Conservation (phyloP, 2,329 filamentous ascomycete genomes). For the Aspergillus arachidicola region DNA sequence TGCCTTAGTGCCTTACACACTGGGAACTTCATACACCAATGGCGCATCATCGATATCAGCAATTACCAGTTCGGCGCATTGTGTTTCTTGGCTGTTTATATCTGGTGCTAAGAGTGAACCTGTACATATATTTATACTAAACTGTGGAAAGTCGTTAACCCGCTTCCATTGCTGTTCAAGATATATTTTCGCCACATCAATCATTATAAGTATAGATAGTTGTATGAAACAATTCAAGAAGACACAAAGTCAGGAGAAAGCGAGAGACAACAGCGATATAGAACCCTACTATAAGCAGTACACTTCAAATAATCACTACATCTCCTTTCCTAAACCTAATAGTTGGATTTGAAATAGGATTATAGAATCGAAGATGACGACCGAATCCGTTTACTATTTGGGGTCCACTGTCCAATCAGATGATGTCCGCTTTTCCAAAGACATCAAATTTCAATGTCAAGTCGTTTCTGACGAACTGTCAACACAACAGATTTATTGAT, state of each 20-base stretch:
- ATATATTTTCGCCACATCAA: not conserved
- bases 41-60: not conserved
- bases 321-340: not conserved
- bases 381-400: not conserved
- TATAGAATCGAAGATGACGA: not conserved
- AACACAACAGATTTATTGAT: not conserved
- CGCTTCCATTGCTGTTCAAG: not conserved
- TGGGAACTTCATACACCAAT: not conserved
- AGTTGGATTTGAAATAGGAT: not conserved
- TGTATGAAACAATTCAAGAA: not conserved
- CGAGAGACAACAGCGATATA: not conserved
- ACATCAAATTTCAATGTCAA: not conserved
- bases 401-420: constrained; percentile 1
- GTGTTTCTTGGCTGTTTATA: not conserved
- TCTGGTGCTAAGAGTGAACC: not conserved
- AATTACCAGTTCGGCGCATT: not conserved
- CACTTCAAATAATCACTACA: not conserved
- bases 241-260: not conserved
- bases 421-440: not conserved
- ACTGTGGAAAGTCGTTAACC: not conserved
- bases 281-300: not conserved
- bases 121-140: not conserved
- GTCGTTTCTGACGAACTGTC: not conserved
- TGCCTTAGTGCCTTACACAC: constrained; percentile 27
- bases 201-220: not conserved